Percentiles rank a stretch among this genome's conserved stretches.
Evolutionary conservation across 495 filamentous ascomycete genomes (phyloP).

Genomic region (Hypoxylon cercidicola): DNA sequence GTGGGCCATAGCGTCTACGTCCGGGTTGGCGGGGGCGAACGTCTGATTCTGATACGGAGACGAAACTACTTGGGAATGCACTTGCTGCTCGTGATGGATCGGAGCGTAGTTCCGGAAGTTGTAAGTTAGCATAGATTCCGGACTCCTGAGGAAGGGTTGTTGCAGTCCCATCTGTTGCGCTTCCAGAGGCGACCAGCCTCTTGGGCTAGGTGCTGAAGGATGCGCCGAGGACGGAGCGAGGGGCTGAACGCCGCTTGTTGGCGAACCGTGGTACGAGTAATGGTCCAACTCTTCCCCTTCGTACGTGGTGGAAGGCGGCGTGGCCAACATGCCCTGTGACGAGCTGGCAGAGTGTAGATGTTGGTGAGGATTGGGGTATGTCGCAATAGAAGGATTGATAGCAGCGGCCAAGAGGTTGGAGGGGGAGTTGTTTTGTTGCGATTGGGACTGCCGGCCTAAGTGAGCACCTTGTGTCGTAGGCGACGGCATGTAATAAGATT

Average conservation of each 20-base stretch:
- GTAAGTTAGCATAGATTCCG: conserved; percentile 13
- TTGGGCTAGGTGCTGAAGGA: conserved; percentile 18
- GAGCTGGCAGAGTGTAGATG: conserved; percentile 17
- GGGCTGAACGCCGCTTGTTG: conserved; percentile 10
- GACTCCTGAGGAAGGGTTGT: conserved; percentile 1
- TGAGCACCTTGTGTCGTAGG: conserved; percentile 24
- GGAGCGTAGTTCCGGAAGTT: conserved; percentile 3
- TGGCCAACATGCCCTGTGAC: conserved; percentile 31
- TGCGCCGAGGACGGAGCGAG: conserved; percentile 5
- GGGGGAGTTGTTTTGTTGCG: conserved; percentile 8
- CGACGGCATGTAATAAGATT: conserved; percentile 22
- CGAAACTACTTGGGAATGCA: conserved; percentile 4
- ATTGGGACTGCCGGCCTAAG: conserved; percentile 16
- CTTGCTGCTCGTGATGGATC: conserved; percentile 21
- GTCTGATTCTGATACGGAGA: conserved; percentile 6
- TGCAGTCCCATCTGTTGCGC: conserved; percentile 12
- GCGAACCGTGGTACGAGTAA: conserved; percentile 36
- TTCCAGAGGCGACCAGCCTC: conserved; percentile 28
- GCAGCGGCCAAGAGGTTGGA: conserved; percentile 5
- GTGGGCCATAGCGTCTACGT: conserved; percentile 11
- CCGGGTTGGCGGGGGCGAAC: conserved; percentile 2
- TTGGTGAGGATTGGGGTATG: conserved; percentile 22
- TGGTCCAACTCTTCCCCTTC: conserved; percentile 34
- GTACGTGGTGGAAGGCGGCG: conserved; percentile 37
- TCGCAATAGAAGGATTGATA: conserved; percentile 27